Conservation (phyloP, 352 stramenopile species). For the Phytophthora pini region DNA sequence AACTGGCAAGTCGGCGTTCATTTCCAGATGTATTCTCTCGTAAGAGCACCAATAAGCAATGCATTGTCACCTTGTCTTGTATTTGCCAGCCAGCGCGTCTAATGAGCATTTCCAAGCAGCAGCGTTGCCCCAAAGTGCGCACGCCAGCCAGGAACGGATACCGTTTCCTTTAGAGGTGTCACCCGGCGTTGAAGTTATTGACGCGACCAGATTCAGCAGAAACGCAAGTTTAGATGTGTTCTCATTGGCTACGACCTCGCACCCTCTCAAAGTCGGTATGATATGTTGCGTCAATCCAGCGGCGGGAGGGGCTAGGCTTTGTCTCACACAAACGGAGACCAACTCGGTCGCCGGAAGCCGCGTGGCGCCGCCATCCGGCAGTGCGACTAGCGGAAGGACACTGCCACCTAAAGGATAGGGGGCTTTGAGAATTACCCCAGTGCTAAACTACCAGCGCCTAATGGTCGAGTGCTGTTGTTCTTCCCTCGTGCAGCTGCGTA, state of each 20-base stretch:
- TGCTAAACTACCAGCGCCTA: too few relatives aligned
- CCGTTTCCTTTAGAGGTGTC: not conserved
- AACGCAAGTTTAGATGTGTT: constrained; percentile 3
- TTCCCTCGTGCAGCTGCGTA: constrained; percentile 29
- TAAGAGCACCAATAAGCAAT: not conserved
- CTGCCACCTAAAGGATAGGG: too few relatives aligned
- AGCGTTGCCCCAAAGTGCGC: not conserved
- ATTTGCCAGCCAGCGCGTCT: not conserved
- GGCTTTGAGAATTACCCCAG: too few relatives aligned
- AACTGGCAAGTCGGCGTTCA: too few relatives aligned
- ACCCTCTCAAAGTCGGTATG: constrained; percentile 8
- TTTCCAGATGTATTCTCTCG: not conserved
- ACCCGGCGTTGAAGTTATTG: constrained; percentile 22
- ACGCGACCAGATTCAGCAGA: constrained; percentile 21
- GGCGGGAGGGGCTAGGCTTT: not conserved
- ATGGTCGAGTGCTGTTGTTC: too few relatives aligned
- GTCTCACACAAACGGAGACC: constrained; percentile 7
- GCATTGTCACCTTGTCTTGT: too few relatives aligned
- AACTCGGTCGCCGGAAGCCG: not conserved
- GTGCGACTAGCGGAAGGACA: constrained; percentile 1
- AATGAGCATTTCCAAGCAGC: constrained; percentile 2
- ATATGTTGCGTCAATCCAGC: constrained; percentile 19
- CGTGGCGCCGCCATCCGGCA: not conserved
- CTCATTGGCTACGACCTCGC: not conserved
- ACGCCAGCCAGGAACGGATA: not conserved